These are phyloP conservation scores for Ilex paraguariensis DNA, from an alignment of 305 asterid genomes.

Conservation along the genomic window DNA sequence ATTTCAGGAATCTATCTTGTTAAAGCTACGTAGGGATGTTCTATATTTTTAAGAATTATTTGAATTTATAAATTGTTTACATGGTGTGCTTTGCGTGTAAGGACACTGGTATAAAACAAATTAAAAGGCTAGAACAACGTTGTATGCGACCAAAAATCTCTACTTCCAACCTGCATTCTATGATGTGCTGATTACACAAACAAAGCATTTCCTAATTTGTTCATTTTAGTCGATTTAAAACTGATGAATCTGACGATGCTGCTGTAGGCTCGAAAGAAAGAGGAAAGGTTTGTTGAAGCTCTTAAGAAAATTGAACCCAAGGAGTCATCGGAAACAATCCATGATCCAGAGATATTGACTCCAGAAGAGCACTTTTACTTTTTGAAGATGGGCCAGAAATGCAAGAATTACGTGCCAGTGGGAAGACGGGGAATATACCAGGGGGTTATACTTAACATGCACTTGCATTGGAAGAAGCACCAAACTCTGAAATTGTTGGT, in stretches of 20 bases:
- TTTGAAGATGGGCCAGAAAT: conserved; percentile 86
- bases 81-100: too few relatives aligned
- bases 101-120: too few relatives aligned
- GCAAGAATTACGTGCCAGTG: conserved; percentile 92
- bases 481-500: conserved; percentile 83
- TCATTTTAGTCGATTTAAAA: conserved; percentile 9
- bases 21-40: too few relatives aligned
- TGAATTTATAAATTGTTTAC: too few relatives aligned
- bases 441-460: conserved; percentile 97
- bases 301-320: conserved; percentile 80
- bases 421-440: conserved; percentile 91
- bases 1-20: too few relatives aligned
- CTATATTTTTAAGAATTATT: too few relatives aligned
- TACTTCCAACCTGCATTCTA: too few relatives aligned
- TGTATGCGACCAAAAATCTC: too few relatives aligned
- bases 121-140: too few relatives aligned
- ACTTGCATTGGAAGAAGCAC: conserved; percentile 97
- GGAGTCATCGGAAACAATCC: conserved; percentile 63
- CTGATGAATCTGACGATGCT: background rate
- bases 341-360: conserved; percentile 95
- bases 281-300: conserved; percentile 64
- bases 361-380: conserved; percentile 98
- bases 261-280: conserved; percentile 69
- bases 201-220: too few relatives aligned
- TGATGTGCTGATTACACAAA: too few relatives aligned